Evolutionary conservation across 768 basidiomycete species (phyloP).

Genomic region (Lactarius evosmus): DNA sequence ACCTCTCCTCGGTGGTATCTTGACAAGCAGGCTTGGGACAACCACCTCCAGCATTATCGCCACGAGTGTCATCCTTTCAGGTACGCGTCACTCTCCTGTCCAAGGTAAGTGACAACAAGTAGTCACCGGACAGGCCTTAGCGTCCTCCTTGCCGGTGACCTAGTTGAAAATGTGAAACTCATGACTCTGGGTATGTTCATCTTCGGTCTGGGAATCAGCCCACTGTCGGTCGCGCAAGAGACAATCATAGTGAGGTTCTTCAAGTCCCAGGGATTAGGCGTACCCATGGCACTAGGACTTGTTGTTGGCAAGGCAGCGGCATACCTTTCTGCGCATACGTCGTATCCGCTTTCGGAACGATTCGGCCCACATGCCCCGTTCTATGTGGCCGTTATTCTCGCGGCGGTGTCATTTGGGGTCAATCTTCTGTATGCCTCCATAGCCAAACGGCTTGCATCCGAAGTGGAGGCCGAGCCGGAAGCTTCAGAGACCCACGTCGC

Average conservation of each 20-base stretch:
- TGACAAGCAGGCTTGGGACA: constrained; percentile 69
- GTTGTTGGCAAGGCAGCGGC: constrained; percentile 77
- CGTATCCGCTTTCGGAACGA: constrained; percentile 67
- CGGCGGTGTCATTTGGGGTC: constrained; percentile 61
- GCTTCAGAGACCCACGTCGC: constrained; percentile 58
- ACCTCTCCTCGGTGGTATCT: constrained; percentile 70
- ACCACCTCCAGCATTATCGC: constrained; percentile 69
- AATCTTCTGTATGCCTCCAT: constrained; percentile 65
- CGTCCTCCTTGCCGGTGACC: constrained; percentile 64
- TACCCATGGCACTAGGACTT: constrained; percentile 79
- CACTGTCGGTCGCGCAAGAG: constrained; percentile 80
- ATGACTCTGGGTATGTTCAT: constrained; percentile 78
- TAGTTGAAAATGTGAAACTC: constrained; percentile 53
- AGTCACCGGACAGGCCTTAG: constrained; percentile 49
- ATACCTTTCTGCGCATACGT: constrained; percentile 70
- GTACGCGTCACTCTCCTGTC: constrained; percentile 34
- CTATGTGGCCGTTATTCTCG: constrained; percentile 60
- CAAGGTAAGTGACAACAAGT: constrained; percentile 15
- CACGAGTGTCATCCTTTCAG: constrained; percentile 66
- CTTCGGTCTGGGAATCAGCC: constrained; percentile 77
- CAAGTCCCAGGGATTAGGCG: constrained; percentile 67
- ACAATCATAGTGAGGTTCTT: constrained; percentile 83
- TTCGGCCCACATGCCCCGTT: constrained; percentile 74
- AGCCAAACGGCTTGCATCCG: constrained; percentile 62
- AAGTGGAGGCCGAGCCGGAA: constrained; percentile 60